Evolutionary conservation across 257 asterid genomes (phyloP), one percentile per base, ranked within the genome.

Genomic region (Capsicum rhomboideum): DNA sequence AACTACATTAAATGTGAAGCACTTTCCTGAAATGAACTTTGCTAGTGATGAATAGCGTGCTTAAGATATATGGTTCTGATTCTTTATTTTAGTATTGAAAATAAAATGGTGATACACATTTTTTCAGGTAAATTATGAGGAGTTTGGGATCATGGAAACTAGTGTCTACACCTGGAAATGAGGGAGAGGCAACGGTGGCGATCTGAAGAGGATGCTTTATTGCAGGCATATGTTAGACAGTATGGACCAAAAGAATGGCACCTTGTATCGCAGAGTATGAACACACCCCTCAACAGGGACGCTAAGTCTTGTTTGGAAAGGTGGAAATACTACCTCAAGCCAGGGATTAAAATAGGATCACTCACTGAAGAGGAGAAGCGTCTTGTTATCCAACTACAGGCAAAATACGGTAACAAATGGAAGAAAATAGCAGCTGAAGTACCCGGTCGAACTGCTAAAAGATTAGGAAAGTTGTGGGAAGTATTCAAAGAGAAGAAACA

Each of bases 391-490:
- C 87, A 69, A 31, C 86, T 93, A n/a, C 88, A 87, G 53, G 86
- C 90, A 6, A 86, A 89, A 53, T 85, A 85, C 82, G 97, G 98
- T 23, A 95, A 92, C 89, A 93, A 93, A 83, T 91, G 97, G 98
- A 92, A 91, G 86, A 92, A 91, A 50, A 91, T 93, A 61, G 96
- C 99, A 0, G 92, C 95, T 85, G 92, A 93, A 77, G 91, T 95
- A 34, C 96, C 89, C 0, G 97, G 97, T 1, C 83, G 97, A 59
- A 95, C 96, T 1, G 94, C 96, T n/a, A 92, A 93, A 53, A 42
- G 97, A 18, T 90, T 91, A 2, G 94, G 96, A 0, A 93, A 94
- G 94, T 93, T 93, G 97, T 91, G 97, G 94, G 97, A 91, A 69
- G 95, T 89, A 34, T 89, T 87, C 64, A 89, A 86, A 68, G 87